Evolutionary conservation across 2,329 filamentous ascomycete genomes (phyloP).

Genomic region (Penicillium sp.): DNA sequence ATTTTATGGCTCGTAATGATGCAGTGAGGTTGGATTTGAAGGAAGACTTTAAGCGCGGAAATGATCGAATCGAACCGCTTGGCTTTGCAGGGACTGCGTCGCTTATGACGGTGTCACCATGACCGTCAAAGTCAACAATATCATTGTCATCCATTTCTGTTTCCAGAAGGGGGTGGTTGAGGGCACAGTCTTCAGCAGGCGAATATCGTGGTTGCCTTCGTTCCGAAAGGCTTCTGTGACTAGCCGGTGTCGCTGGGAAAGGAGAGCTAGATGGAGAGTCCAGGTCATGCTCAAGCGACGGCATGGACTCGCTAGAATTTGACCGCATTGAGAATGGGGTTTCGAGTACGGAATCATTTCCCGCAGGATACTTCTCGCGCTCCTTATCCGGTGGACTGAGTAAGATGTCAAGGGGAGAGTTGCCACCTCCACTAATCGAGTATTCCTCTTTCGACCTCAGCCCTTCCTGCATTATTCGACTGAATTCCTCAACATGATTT

Average conservation of each 20-base stretch:
- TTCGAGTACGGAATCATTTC: constrained; percentile 47
- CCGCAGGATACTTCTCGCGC: constrained; percentile 38
- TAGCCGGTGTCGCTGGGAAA: constrained; percentile 42
- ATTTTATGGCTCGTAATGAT: constrained; percentile 60
- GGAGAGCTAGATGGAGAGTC: constrained; percentile 48
- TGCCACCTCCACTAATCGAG: constrained; percentile 39
- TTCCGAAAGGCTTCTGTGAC: constrained; percentile 38
- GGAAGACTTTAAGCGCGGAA: constrained; percentile 47
- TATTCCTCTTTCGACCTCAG: constrained; percentile 50
- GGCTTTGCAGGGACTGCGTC: constrained; percentile 13
- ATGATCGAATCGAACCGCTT: constrained; percentile 28
- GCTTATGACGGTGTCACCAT: no score
- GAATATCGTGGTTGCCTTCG: constrained; percentile 50
- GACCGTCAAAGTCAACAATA: constrained; percentile 23
- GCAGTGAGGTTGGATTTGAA: constrained; percentile 65
- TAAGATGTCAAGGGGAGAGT: constrained; percentile 54
- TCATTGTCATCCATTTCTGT: constrained; percentile 27
- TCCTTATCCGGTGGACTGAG: constrained; percentile 55
- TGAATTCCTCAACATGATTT: constrained; percentile 50
- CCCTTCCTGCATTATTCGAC: constrained; percentile 56
- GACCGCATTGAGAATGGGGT: constrained; percentile 48
- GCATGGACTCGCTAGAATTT: constrained; percentile 57
- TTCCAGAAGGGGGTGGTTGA: constrained; percentile 57
- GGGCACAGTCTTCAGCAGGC: constrained; percentile 54
- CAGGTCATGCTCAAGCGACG: constrained; percentile 52